phyloP scores from a whole-genome alignment of 2,329 filamentous ascomycete species.

The Zymoseptoria tritici region DNA sequence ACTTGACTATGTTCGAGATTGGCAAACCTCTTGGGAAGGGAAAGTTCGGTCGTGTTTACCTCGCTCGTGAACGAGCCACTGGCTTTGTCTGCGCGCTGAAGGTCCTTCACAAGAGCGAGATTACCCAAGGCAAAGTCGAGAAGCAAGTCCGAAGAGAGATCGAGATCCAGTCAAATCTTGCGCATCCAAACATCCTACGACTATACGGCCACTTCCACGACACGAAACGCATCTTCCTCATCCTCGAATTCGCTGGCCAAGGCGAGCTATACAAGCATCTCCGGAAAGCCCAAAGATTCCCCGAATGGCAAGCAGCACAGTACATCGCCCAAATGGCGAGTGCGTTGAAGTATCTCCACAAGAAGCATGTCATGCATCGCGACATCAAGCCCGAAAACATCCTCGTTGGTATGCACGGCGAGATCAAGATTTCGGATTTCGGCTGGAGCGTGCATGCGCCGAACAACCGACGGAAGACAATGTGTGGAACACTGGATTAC shows the following conservation, averaged over 20 bases:
- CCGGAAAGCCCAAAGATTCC: conserved; percentile 68
- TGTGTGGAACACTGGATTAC: conserved; percentile 97
- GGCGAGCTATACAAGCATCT: conserved; percentile 86
- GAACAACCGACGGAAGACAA: conserved; percentile 85
- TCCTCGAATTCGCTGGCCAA: conserved; percentile 78
- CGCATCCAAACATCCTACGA: conserved; percentile 77
- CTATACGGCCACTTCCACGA: conserved; percentile 86
- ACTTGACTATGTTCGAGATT: conserved; percentile 92
- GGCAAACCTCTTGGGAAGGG: conserved; percentile 78
- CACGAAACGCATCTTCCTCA: conserved; percentile 77
- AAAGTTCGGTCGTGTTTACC: conserved; percentile 80
- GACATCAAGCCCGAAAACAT: conserved; percentile 99
- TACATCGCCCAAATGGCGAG: conserved; percentile 89
- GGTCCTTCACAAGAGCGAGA: conserved; percentile 75
- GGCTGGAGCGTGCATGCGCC: conserved; percentile 98
- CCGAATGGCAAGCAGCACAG: conserved; percentile 78
- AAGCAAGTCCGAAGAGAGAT: conserved; percentile 84
- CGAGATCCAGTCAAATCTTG: conserved; percentile 80
- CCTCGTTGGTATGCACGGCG: conserved; percentile 87
- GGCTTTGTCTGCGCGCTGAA: conserved; percentile 83
- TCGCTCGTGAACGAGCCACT: conserved; percentile 69
- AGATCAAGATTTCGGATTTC: conserved; percentile 98
- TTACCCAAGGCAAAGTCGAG: conserved; percentile 73
- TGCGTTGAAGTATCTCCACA: conserved; percentile 81
- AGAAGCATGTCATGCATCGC: conserved; percentile 94